Conservation (phyloP, 164 flowering plant species). For the Saururus chinensis region DNA sequence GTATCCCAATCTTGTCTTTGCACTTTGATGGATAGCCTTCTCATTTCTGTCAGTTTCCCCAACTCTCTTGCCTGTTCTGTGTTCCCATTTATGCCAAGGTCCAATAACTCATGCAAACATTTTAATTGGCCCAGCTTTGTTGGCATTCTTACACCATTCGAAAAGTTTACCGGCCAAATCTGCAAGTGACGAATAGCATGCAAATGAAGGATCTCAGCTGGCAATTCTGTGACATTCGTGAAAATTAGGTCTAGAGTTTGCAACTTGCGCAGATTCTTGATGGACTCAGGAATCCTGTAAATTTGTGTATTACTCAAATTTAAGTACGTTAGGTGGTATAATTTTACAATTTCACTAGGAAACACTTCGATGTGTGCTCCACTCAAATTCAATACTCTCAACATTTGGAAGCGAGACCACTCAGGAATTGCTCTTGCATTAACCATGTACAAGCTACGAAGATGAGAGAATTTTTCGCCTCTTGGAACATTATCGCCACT, state of each 20-base stretch:
- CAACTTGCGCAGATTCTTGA: neutral
- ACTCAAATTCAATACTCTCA: neutral
- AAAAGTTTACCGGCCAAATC: no score
- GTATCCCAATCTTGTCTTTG: no score
- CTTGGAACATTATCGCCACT: neutral
- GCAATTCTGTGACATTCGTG: neutral
- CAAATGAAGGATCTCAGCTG: neutral
- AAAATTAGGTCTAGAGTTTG: neutral
- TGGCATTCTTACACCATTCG: no score
- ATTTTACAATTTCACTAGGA: neutral
- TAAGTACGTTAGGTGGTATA: neutral
- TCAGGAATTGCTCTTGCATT: neutral
- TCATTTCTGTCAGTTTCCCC: no score
- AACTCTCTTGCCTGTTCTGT: no score
- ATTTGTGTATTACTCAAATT: neutral
- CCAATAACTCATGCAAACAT: no score
- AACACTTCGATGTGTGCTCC: neutral
- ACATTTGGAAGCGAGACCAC: neutral
- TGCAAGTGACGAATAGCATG: no score
- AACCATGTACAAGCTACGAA: neutral
- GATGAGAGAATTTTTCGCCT: neutral
- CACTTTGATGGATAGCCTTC: no score
- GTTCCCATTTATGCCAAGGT: no score
- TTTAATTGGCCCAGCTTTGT: no score
- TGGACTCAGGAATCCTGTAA: neutral